These are phyloP conservation scores for Astragalus membranaceus DNA, from an alignment of 306 rosid genomes.

Conservation along the genomic window DNA sequence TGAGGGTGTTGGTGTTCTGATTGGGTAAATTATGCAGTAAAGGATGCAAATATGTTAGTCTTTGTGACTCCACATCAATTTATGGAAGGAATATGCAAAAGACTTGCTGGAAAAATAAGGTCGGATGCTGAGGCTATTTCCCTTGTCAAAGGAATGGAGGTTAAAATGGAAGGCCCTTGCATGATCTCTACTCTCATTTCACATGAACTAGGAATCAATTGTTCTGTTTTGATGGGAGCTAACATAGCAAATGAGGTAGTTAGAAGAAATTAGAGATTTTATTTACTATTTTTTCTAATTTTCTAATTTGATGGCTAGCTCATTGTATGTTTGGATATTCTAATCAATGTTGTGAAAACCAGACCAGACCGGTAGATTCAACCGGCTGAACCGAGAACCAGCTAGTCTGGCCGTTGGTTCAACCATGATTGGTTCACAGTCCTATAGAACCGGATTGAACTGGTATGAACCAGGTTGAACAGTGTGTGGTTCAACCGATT, in stretches of 20 bases:
- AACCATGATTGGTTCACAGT: too few relatives aligned
- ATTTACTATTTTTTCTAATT: neutral
- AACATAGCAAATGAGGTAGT: constrained; percentile 92
- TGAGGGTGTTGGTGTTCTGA: constrained; percentile 19
- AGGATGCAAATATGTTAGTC: constrained; percentile 89
- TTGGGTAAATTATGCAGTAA: constrained; percentile 51
- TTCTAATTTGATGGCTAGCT: neutral
- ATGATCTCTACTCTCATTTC: constrained; percentile 91
- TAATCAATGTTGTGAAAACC: too few relatives aligned
- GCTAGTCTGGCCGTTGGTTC: too few relatives aligned
- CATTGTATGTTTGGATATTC: neutral
- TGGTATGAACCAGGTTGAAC: too few relatives aligned
- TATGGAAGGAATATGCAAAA: constrained; percentile 91
- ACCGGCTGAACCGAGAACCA: too few relatives aligned
- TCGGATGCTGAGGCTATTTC: constrained; percentile 85
- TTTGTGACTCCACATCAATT: constrained; percentile 98
- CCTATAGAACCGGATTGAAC: too few relatives aligned
- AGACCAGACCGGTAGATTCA: too few relatives aligned
- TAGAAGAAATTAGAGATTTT: neutral
- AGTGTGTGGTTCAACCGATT: too few relatives aligned
- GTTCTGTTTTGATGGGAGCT: constrained; percentile 95
- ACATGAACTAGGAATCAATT: constrained; percentile 62
- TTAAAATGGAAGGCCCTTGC: constrained; percentile 96
- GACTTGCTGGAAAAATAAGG: constrained; percentile 64
- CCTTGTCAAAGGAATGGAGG: constrained; percentile 97